A percentile compares a stretch with the other conserved stretches of the same genome.
phyloP scores from a whole-genome alignment of 2,329 filamentous ascomycete genomes.

The Tolypocladium inflatum region DNA sequence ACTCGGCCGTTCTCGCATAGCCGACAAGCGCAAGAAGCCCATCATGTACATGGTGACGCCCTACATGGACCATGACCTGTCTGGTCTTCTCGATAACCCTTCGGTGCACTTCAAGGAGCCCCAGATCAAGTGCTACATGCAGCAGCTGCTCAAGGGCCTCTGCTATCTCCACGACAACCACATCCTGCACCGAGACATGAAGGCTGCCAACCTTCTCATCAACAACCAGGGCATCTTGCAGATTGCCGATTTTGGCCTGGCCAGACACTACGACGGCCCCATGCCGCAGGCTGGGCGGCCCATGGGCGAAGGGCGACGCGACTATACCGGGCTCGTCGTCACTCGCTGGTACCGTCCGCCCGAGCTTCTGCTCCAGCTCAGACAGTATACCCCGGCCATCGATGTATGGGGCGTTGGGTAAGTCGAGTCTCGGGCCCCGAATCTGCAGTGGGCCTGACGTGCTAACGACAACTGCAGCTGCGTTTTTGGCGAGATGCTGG shows the following conservation, averaged over 20 bases:
- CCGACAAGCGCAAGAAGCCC: constrained; percentile 68
- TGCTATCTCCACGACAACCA: constrained; percentile 81
- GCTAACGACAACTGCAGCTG: constrained; percentile 49
- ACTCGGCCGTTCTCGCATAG: constrained; percentile 22
- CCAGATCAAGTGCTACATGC: constrained; percentile 96
- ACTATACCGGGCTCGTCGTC: constrained; percentile 95
- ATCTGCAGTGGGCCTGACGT: neutral
- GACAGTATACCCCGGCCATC: constrained; percentile 92
- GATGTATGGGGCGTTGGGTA: constrained; percentile 98
- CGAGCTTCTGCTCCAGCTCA: constrained; percentile 78
- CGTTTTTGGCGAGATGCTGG: constrained; percentile 96
- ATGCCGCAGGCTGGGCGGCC: constrained; percentile 68
- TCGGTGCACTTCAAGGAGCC: constrained; percentile 76
- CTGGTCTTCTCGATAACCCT: constrained; percentile 90
- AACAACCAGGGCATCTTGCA: constrained; percentile 89
- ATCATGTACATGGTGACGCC: constrained; percentile 99
- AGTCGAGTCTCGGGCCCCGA: constrained; percentile 17
- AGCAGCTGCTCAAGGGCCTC: constrained; percentile 83
- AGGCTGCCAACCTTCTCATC: constrained; percentile 94
- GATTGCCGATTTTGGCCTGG: constrained; percentile 94
- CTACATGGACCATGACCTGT: constrained; percentile 99
- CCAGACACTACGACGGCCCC: constrained; percentile 82
- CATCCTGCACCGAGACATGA: constrained; percentile 97
- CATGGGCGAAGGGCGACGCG: constrained; percentile 74
- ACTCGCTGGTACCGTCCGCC: constrained; percentile 96